A percentile compares a stretch with the other conserved stretches of the same genome.
Evolutionary conservation across 345 rosid genomes (phyloP).

Genomic region (Acer yangbiense): DNA sequence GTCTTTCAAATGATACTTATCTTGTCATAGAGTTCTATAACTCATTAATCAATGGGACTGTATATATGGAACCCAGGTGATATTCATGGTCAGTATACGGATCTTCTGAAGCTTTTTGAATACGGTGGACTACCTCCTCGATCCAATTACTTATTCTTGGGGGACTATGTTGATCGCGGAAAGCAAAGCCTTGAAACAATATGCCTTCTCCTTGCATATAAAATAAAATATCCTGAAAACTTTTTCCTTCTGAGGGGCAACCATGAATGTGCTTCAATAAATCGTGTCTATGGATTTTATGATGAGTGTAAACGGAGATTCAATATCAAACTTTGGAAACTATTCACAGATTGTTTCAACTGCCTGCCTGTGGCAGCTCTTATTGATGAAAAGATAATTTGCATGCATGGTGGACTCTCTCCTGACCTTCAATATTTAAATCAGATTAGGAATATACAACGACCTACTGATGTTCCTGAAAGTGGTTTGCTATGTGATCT

Average conservation of each 20-base stretch:
- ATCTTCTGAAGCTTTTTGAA: conserved; percentile 87
- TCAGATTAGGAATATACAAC: conserved; percentile 64
- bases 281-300: conserved; percentile 84
- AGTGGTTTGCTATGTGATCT: conserved; percentile 91
- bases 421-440: conserved; percentile 67
- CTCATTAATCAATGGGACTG: no score
- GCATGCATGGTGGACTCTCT: conserved; percentile 95
- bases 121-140: conserved; percentile 78
- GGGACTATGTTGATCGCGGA: conserved; percentile 92
- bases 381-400: conserved; percentile 75
- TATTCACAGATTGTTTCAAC: conserved; percentile 80
- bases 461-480: conserved; percentile 82
- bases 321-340: conserved; percentile 75
- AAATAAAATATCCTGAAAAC: conserved; percentile 78
- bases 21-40: no score
- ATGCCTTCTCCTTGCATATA: conserved; percentile 85
- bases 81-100: conserved; percentile 90
- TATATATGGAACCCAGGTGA: conserved; percentile 55
- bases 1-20: not conserved
- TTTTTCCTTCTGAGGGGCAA: conserved; percentile 87
- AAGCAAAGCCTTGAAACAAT: conserved; percentile 90
- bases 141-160: conserved; percentile 84
- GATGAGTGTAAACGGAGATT: conserved; percentile 86
- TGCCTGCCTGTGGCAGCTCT: conserved; percentile 90
- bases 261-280: conserved; percentile 87